Conservation (phyloP, 2,329 filamentous ascomycete genomes). For the Podosphaera fusca region DNA sequence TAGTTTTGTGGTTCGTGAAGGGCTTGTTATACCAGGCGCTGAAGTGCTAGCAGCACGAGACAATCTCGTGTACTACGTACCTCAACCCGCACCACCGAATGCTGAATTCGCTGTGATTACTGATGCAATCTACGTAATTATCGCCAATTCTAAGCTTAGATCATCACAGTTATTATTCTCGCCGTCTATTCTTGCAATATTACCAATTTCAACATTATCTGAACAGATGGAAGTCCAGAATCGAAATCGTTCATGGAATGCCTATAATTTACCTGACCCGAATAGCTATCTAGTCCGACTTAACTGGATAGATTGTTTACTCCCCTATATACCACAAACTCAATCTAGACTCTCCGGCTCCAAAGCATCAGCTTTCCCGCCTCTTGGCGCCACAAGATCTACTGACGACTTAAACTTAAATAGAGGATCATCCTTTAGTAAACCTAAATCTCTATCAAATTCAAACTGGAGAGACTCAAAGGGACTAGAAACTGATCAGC, state of each 20-base stretch:
- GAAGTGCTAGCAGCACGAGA: slow-evolving; percentile 30
- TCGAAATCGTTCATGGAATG: slow-evolving; percentile 26
- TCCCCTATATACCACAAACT: slow-evolving; percentile 30
- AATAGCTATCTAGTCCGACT: slow-evolving; percentile 16
- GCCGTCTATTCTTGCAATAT: slow-evolving; percentile 44
- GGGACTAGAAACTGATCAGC: slow-evolving; percentile 3
- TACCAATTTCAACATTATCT: slow-evolving; percentile 27
- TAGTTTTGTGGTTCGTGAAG: slow-evolving; percentile 42
- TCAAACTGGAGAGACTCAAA: slow-evolving; percentile 8
- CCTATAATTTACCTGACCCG: slow-evolving; percentile 29
- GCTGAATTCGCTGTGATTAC: slow-evolving; percentile 46
- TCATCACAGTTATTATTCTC: slow-evolving; percentile 48
- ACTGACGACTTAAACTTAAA: slow-evolving; percentile 17
- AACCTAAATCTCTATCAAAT: slow-evolving; percentile 6
- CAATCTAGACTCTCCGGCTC: slow-evolving; percentile 16
- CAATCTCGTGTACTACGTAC: slow-evolving; percentile 32
- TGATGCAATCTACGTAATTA: slow-evolving; percentile 53
- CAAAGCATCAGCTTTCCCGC: slow-evolving; percentile 27
- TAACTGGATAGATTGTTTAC: slow-evolving; percentile 40
- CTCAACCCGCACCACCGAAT: slow-evolving; percentile 32
- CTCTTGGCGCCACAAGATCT: slow-evolving; percentile 23
- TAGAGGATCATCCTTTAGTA: slow-evolving; percentile 7
- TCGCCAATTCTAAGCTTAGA: slow-evolving; percentile 57
- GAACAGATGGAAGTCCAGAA: slow-evolving; percentile 27
- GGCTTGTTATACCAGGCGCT: slow-evolving; percentile 43